Percentiles rank a stretch among this genome's conserved stretches.
These are phyloP conservation scores for Ceratocystis smalleyi DNA, from an alignment of 2,329 filamentous ascomycete genomes.

Conservation along the genomic window DNA sequence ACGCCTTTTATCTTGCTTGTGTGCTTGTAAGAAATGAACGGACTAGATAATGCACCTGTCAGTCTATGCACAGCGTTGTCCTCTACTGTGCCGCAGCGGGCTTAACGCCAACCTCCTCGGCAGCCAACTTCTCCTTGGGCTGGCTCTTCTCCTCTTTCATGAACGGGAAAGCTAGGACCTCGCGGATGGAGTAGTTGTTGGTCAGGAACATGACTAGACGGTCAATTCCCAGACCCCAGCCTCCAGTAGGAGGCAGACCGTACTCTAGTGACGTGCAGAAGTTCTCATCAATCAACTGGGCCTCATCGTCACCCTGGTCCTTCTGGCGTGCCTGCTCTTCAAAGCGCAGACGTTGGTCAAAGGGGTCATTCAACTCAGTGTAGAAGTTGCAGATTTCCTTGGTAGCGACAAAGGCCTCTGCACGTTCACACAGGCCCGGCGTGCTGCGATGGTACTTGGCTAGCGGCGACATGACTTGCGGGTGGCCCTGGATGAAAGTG, in stretches of 20 bases:
- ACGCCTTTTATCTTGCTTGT: background rate
- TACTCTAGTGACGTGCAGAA: slow-evolving; percentile 85
- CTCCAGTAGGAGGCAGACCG: slow-evolving; percentile 81
- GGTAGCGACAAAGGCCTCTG: slow-evolving; percentile 73
- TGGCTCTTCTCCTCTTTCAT: slow-evolving; percentile 67
- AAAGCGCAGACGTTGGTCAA: slow-evolving; percentile 70
- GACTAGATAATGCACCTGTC: background rate
- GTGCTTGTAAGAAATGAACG: background rate
- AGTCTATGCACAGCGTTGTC: background rate
- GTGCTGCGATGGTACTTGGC: slow-evolving; percentile 75
- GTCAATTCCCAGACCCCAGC: slow-evolving; percentile 94
- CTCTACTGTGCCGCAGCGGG: slow-evolving; percentile 46
- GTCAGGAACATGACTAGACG: slow-evolving; percentile 91
- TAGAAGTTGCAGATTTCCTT: slow-evolving; percentile 79
- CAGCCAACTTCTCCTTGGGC: slow-evolving; percentile 38
- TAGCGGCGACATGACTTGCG: slow-evolving; percentile 45
- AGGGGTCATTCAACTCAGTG: slow-evolving; percentile 85
- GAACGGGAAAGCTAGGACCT: slow-evolving; percentile 91
- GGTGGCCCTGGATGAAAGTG: slow-evolving; percentile 78
- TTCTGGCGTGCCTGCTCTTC: slow-evolving; percentile 95
- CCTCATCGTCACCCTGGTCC: slow-evolving; percentile 92
- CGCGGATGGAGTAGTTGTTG: slow-evolving; percentile 84
- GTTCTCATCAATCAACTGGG: slow-evolving; percentile 87
- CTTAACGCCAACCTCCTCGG: slow-evolving; percentile 46
- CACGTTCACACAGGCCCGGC: slow-evolving; percentile 82